Percentiles rank a stretch among this genome's conserved stretches.
Evolutionary conservation across 176 grass and related monocot species (phyloP).

Genomic region (Chloris gayana): DNA sequence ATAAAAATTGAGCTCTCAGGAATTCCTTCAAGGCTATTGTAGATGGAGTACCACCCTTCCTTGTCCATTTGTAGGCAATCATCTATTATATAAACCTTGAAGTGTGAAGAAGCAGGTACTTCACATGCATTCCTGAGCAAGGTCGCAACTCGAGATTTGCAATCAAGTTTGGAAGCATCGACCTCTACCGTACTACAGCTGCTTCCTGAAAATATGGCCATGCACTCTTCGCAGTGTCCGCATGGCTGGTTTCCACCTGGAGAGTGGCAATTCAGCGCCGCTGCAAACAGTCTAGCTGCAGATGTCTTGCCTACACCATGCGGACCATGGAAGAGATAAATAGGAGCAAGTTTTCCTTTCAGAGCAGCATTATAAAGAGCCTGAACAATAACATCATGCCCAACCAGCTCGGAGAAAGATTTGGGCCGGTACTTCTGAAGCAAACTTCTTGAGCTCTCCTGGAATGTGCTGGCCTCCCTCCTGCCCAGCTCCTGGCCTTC

Average conservation of each 20-base stretch:
- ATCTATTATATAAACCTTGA: constrained; percentile 81
- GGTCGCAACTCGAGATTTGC: constrained; percentile 52
- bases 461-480: constrained; percentile 35
- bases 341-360: constrained; percentile 57
- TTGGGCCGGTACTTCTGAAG: constrained; percentile 77
- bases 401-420: constrained; percentile 66
- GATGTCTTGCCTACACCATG: constrained; percentile 80
- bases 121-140: constrained; percentile 66
- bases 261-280: constrained; percentile 73
- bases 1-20: constrained; percentile 75
- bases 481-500: constrained; percentile 41
- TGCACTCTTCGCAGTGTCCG: constrained; percentile 71
- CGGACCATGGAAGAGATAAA: constrained; percentile 89
- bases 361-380: constrained; percentile 62
- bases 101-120: constrained; percentile 57
- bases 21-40: constrained; percentile 65
- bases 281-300: constrained; percentile 67
- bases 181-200: constrained; percentile 62
- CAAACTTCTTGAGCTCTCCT: constrained; percentile 60
- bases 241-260: constrained; percentile 56
- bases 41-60: constrained; percentile 78
- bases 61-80: constrained; percentile 80
- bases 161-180: constrained; percentile 81
- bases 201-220: constrained; percentile 60
- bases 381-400: constrained; percentile 64